Conservation (phyloP, 805 yeast genomes). For the Debaryomyces tyrocola region DNA sequence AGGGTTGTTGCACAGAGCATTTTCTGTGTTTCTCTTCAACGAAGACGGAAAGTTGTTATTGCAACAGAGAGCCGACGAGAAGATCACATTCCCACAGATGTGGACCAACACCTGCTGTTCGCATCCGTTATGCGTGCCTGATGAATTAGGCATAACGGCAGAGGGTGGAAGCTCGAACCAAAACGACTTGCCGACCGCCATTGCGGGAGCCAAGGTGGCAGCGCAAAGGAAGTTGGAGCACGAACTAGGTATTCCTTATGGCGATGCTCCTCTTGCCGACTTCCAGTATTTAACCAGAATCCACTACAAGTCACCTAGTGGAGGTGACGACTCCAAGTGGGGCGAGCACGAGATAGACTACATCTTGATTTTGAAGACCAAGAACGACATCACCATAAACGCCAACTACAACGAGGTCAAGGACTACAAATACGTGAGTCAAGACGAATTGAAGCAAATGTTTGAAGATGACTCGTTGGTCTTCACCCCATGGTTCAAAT, state of each 20-base stretch:
- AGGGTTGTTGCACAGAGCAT: slow-evolving; percentile 93
- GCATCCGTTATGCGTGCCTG: slow-evolving; percentile 84
- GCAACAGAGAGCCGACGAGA: slow-evolving; percentile 95
- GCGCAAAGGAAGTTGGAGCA: slow-evolving; percentile 92
- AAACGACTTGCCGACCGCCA: slow-evolving; percentile 52
- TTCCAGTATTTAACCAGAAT: slow-evolving; percentile 89
- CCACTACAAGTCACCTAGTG: slow-evolving; percentile 84
- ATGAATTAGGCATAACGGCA: slow-evolving; percentile 64
- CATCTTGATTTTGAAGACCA: slow-evolving; percentile 72
- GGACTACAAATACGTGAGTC: slow-evolving; percentile 73
- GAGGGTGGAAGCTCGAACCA: slow-evolving; percentile 13
- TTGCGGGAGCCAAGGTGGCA: slow-evolving; percentile 80
- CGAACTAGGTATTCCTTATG: slow-evolving; percentile 79
- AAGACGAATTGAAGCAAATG: slow-evolving; percentile 69
- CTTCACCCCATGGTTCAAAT: slow-evolving; percentile 98
- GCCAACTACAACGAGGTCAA: slow-evolving; percentile 76
- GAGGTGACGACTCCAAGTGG: slow-evolving; percentile 74
- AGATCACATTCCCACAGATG: slow-evolving; percentile 93
- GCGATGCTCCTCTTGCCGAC: slow-evolving; percentile 59
- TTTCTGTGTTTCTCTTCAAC: slow-evolving; percentile 91
- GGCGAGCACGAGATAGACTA: slow-evolving; percentile 98
- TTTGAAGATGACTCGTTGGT: slow-evolving; percentile 62
- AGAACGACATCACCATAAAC: slow-evolving; percentile 52
- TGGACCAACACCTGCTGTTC: slow-evolving; percentile 99
- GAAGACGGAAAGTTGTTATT: slow-evolving; percentile 71